Base-by-base conservation (phyloP, 108 stramenopile species). In the Pseudonitzschia pungens region DNA sequence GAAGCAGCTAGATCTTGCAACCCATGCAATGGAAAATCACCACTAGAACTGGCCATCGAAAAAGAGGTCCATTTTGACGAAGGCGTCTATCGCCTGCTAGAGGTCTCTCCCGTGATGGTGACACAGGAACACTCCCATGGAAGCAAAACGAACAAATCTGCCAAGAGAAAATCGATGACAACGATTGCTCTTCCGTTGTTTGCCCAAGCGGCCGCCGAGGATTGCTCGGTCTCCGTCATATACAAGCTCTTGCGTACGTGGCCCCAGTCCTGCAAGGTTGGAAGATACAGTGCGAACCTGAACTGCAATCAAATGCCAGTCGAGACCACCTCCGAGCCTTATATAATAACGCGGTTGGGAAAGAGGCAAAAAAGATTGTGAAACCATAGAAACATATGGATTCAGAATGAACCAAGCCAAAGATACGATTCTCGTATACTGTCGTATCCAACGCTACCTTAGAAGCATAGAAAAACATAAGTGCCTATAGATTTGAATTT, bases 1-100 rank as follows among this genome's bases (percentile, higher is more conserved):
- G 54, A 21, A 55, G 54, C 54, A 10, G 24, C 54, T 2, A 4
- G 22, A 55, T 7, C 10, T 2, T 26, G 9, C 4, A 55, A 55
- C 10, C 54, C 54, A 11, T 26, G 2, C 24, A 55, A 12, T 10
- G 54, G 54, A 2, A 55, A 55, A 24, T 55, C 9, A 9, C 54
- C 54, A 10, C 54, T 55, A 5, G 24, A 55, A 20, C 54, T 55
- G 54, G 54, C 54, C 10, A 55, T 55, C 54, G 54, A 55, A 55
- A 22, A 26, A 10, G 54, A 55, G 20, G 26, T 26, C 1, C 54
- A 55, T 22, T 55, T 55, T 55, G 54, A 55, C 54, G 26, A 55
- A 10, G 54, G 54, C 10, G 22, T 55, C 1, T 55, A 55, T 20
- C 16, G 54, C 26, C 54, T 55, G 24, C 54, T 55, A 10, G 54